Evolutionary conservation across 108 stramenopile genomes (phyloP), one percentile per base, ranked within the genome.

Genomic region (Mediolabrus comicus): DNA sequence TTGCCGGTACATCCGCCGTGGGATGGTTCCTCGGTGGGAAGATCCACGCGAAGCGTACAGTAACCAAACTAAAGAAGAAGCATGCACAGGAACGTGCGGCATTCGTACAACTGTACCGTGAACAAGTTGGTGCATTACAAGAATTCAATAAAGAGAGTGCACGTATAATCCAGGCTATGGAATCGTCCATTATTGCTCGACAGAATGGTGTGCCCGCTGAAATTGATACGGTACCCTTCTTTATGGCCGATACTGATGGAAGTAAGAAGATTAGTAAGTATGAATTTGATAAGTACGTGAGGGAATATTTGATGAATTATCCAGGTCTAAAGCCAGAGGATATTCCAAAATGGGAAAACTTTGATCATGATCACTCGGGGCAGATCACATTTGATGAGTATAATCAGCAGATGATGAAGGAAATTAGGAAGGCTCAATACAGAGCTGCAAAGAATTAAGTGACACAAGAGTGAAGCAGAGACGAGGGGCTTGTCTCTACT

Each of bases 111-210:
- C 72, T 80, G 33, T 80, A 80, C 51, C 59, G 77, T 29, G 77
- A 79, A 51, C 77, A 79, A 52, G 77, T 79, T 39, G 77, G 77
- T 9, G 77, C 77, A 12, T 49, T 79, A 54, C 77, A 79, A 63
- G 77, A 79, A 72, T 79, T 79, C 49, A 79, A 79, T 61, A 79
- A 79, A 55, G 77, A 79, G 60, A 79, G 77, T 52, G 65, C 77
- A 13, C 59, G 77, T 26, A 79, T 79, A 31, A 79, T 79, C 55
- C 70, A 71, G 36, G 77, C 77, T 11, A 79, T 79, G 77, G 77
- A 79, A 67, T 67, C 65, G 5, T 69, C 77, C 13, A 67, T 72
- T 63, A 79, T 79, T 51, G 77, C 77, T 2, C 36, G 77, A 57
- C 70, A 79, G 53, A 71, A 72, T 39, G 77, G 77, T 53, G 77